Evolutionary conservation across 495 filamentous ascomycete species (phyloP), one percentile per base, ranked within the genome.

Genomic region (Neurospora tetraspora): DNA sequence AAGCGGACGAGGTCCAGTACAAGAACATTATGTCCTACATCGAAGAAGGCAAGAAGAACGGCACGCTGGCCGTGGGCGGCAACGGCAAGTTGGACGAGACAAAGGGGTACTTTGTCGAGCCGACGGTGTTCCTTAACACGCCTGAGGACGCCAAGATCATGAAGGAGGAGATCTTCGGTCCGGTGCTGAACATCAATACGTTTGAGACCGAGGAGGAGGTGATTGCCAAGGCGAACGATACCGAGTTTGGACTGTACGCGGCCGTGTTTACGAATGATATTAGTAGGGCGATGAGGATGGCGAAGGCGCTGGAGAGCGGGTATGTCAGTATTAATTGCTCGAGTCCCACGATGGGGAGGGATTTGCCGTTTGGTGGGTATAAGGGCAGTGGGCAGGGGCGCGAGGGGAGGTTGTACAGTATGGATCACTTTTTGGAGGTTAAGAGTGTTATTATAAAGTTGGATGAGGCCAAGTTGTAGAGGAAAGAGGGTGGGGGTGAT

Each of bases 201-300:
- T 95, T 93, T 76, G 82, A 88, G 34, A 86, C 86, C 14, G 83
- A 91, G 37, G 86, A 86, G 12, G 89, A 92, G 79, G 90, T 86
- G 6, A 82, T 95, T 40, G 74, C 76, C 61, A 88, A 91, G 72
- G 93, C 93, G 6, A 96, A 95, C 80, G 79, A 88, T 71, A 92
- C 91, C n/a, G 84, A 89, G 71, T 86, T 90, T 45, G 93, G 92
- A 59, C 86, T 94, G 16, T 91, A 91, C 4, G 90, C 91, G 2
- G 89, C 91, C 20, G 89, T 95, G 42, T 94, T 92, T 75, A 94
- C 91, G 18, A 85, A 84, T 72, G 86, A 94, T 73, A 77, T 93
- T 45, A 92, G 90, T 73, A 78, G 86, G 76, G 92, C 91, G 45
- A 88, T 93, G 77, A 84, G 89, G 40, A 84, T 94, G 40, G 87